Evolutionary conservation across 176 grass and related monocot species (phyloP), one percentile per base, ranked within the genome.

Genomic region (Ensete ventricosum): DNA sequence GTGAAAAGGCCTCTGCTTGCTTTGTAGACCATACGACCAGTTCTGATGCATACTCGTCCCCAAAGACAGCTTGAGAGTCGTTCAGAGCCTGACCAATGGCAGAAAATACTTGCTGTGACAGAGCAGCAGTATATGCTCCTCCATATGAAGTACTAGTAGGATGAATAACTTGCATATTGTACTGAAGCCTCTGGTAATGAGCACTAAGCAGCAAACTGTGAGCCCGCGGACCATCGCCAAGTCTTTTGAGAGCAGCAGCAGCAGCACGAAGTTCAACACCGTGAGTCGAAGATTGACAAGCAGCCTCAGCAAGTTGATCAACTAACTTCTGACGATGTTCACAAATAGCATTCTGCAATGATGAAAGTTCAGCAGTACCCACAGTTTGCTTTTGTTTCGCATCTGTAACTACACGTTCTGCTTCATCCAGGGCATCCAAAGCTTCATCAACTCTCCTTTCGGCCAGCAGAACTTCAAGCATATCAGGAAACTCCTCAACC

Each of bases 191-290:
- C 84, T 99, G 90, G 80, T 74, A 82, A 79, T 99, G 95, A 76
- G 95, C 88, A 74, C 65, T 88, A 29, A 99, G 81, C 82, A 99
- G 85, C 70, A 99, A 82, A 72, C 80, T 91, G 69, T 94, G 90
- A 67, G 95, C 95, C 75, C 90, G 88, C 54, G 95, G 95, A 64
- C 95, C 95, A 80, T 98, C 95, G 9, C 95, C 95, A 51, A 98
- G 88, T 82, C 90, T 93, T 85, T 94, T 93, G 84, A 98, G 95
- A 83, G 95, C 95, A 80, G 90, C 88, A 76, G 90, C 88, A 0
- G 90, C 90, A 83, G 84, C 88, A 62, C 95, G 95, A 85, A 98
- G 95, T 84, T 98, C 95, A 81, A 93, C 84, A 34, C 95, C 95
- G 84, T 88, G 80, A 63, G 90, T 98, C 17, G 95, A 98, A 62